Percentiles rank a stretch among this genome's conserved stretches.
These are phyloP conservation scores for Rhizopus sp. DNA, from an alignment of 371 early-diverging fungal species.

Conservation along the genomic window DNA sequence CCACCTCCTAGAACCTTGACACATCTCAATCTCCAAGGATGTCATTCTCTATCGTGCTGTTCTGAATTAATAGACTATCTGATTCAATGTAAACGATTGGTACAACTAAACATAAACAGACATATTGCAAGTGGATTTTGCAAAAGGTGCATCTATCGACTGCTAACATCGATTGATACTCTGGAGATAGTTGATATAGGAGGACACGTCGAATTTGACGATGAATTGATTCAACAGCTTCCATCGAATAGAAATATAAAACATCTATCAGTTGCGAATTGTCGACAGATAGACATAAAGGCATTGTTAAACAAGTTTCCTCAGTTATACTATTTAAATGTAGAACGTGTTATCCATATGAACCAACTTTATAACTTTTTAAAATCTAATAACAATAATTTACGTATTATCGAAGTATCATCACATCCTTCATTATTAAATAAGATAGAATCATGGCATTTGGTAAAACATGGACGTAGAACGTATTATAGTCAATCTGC, in stretches of 20 bases:
- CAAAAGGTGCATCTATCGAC: conserved; percentile 16
- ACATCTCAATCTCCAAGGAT: conserved; percentile 35
- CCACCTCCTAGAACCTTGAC: conserved; percentile 19
- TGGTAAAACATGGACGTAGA: conserved; percentile 15
- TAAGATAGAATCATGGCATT: conserved; percentile 3
- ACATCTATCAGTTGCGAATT: conserved; percentile 14
- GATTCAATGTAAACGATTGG: conserved; percentile 8
- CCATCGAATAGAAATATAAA: conserved; percentile 3
- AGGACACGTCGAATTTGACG: conserved; percentile 30
- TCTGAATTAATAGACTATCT: conserved; percentile 23
- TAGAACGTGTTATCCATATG: too few species aligned
- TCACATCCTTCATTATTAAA: not conserved
- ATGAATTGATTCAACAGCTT: conserved; percentile 8
- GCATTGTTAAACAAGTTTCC: not conserved
- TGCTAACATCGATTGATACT: conserved; percentile 1
- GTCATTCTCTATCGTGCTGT: conserved; percentile 36
- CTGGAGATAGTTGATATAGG: conserved; percentile 32
- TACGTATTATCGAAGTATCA: too few species aligned
- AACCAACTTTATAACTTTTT: too few species aligned
- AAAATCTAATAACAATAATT: too few species aligned
- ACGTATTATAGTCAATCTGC: conserved; percentile 24
- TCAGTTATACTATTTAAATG: too few species aligned
- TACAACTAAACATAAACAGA: conserved; percentile 32
- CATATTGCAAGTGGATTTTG: conserved; percentile 27
- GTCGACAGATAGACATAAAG: conserved; percentile 6